A percentile compares a stretch with the other conserved stretches of the same genome.
These are phyloP conservation scores for Emergomyces orientalis DNA, from an alignment of 2,329 filamentous ascomycete species.

Conservation along the genomic window DNA sequence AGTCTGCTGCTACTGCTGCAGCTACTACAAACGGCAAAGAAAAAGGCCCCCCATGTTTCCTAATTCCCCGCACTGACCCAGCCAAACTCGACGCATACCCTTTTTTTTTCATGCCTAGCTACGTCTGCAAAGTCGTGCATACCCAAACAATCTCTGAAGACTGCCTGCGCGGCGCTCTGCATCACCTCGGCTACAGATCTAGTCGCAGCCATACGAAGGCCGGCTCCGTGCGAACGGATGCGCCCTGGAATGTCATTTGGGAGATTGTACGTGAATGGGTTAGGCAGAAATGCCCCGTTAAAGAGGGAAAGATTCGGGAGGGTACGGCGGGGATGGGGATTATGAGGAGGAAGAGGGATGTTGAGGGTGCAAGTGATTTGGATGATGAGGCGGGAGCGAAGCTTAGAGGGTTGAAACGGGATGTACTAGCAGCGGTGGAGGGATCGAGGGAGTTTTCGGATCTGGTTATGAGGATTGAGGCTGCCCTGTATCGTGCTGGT, in stretches of 20 bases:
- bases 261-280: slow-evolving; percentile 90
- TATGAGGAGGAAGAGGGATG: slow-evolving; percentile 37
- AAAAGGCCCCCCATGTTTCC: slow-evolving; percentile 19
- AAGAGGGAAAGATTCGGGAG: slow-evolving; percentile 58
- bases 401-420: slow-evolving; percentile 27
- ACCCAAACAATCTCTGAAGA: slow-evolving; percentile 71
- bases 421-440: slow-evolving; percentile 29
- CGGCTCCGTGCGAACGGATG: slow-evolving; percentile 87
- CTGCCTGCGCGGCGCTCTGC: slow-evolving; percentile 69
- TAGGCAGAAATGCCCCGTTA: slow-evolving; percentile 68
- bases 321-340: slow-evolving; percentile 65
- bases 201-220: slow-evolving; percentile 82
- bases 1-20: neutral
- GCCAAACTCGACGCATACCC: slow-evolving; percentile 62
- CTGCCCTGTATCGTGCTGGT: slow-evolving; percentile 32
- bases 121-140: slow-evolving; percentile 66
- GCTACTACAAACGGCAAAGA: neutral
- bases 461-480: slow-evolving; percentile 36
- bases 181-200: slow-evolving; percentile 68
- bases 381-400: slow-evolving; percentile 25
- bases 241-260: slow-evolving; percentile 84
- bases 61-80: slow-evolving; percentile 46
- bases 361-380: neutral
- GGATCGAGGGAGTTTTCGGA: slow-evolving; percentile 29
- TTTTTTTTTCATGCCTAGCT: slow-evolving; percentile 75